Evolutionary conservation across 306 rosid genomes (phyloP).

Genomic region (Astragalus membranaceus): DNA sequence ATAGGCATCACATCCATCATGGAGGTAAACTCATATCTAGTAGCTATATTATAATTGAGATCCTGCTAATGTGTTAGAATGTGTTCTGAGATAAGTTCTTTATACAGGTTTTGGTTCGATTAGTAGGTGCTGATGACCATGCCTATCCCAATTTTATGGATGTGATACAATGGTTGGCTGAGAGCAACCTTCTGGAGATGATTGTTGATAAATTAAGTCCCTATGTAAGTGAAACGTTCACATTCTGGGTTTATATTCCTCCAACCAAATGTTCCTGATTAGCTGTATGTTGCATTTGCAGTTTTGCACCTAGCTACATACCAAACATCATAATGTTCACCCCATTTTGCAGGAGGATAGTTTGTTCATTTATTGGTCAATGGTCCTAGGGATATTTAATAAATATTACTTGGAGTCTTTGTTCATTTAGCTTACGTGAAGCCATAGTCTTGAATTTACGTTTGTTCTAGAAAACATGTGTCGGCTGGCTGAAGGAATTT

Average conservation of each 20-base stretch:
- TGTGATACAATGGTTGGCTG: constrained; percentile 96
- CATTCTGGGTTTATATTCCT: constrained; percentile 3
- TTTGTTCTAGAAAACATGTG: neutral
- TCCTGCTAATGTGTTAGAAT: constrained; percentile 1
- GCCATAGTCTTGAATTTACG: neutral
- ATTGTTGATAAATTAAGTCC: constrained; percentile 89
- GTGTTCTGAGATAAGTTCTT: constrained; percentile 17
- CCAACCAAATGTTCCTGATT: neutral
- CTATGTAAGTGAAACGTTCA: constrained; percentile 49
- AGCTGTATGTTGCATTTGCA: neutral
- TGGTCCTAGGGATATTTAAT: constrained; percentile 9
- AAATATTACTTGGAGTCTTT: neutral
- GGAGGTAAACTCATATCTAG: constrained; percentile 55
- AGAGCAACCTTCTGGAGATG: constrained; percentile 92
- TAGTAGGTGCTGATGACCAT: constrained; percentile 91
- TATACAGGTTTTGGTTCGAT: constrained; percentile 84
- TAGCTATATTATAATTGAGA: neutral
- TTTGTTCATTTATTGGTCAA: constrained; percentile 11
- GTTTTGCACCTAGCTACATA: neutral
- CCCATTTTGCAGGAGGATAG: constrained; percentile 3
- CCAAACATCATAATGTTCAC: neutral
- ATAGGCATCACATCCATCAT: constrained; percentile 97
- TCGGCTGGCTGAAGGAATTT: neutral
- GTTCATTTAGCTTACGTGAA: constrained; percentile 9
- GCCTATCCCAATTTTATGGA: constrained; percentile 88